Evolutionary conservation across 176 grass and related monocot species (phyloP).

Genomic region (Cymbopogon citratus): DNA sequence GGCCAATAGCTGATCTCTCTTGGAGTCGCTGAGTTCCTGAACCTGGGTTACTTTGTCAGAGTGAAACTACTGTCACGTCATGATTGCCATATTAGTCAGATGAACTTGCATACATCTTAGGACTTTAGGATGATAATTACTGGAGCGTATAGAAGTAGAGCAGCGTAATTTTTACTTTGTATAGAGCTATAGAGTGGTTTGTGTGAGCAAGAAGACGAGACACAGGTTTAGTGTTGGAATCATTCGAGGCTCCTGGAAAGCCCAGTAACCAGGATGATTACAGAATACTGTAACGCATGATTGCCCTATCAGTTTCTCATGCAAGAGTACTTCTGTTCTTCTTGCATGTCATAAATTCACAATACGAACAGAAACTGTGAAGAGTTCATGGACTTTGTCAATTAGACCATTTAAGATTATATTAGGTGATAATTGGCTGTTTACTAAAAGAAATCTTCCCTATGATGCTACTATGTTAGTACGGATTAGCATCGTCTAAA

Average conservation of each 20-base stretch:
- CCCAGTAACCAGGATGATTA: not conserved
- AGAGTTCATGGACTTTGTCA: not conserved
- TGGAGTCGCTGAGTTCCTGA: not conserved
- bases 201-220: too few relatives aligned
- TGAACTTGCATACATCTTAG: not conserved
- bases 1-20: not conserved
- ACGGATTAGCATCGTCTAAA: not conserved
- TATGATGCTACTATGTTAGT: not conserved
- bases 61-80: not conserved
- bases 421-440: not conserved
- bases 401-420: not conserved
- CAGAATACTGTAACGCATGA: too few relatives aligned
- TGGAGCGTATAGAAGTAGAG: slow-evolving; percentile 26
- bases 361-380: not conserved
- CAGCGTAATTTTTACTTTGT: not conserved
- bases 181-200: not conserved
- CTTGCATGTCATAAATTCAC: not conserved
- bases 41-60: not conserved
- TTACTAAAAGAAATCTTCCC: not conserved
- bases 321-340: too few relatives aligned
- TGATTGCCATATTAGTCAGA: not conserved
- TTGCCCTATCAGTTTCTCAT: too few relatives aligned
- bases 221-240: too few relatives aligned
- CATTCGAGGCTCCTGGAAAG: not conserved
- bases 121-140: not conserved